Evolutionary conservation across 345 rosid species (phyloP), one percentile per base, ranked within the genome.

Genomic region (Populus nigra): DNA sequence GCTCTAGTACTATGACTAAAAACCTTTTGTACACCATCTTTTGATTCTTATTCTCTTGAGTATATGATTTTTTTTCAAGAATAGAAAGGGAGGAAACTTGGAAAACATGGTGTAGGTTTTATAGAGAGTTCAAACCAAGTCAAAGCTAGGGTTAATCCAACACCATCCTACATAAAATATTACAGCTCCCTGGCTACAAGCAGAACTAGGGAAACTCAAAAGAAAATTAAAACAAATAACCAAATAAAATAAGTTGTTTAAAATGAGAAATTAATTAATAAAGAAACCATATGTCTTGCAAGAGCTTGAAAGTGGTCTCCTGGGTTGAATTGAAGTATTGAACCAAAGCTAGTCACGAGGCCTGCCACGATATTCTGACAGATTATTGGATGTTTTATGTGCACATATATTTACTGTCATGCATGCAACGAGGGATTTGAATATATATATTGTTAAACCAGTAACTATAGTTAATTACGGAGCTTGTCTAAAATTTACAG

Each of bases 61-160:
- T 69, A 5, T 55, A 33, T 31, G n/a, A 73, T 57, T 66, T 39
- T 27, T 38, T 78, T 36, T 76, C 22, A 72, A 69, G 69, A 83
- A 35, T 13, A 53, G 63, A 77, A 81, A 83, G 87, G 76, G 84
- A 78, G 82, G 80, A 82, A 73, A 62, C 23, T 65, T 65, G 83
- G 43, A 69, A 74, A 73, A 31, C 59, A 25, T 77, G 25, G 20
- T 6, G 81, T 23, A 74, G 84, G 81, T 75, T 83, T 78, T 85
- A 85, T 88, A 88, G 81, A 81, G 84, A 67, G 59, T 70, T 73
- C 79, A 88, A 83, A 85, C 80, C 75, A 76, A 81, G 86, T 80
- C 81, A 77, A 83, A 84, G 84, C 83, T 80, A 88, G 84, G 82
- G 85, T 81, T 25, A 25, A 25, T 86, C 76, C 80, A 62, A 75